Conservation (phyloP, 441 rosid genomes). For the Gossypium schwendimanii region DNA sequence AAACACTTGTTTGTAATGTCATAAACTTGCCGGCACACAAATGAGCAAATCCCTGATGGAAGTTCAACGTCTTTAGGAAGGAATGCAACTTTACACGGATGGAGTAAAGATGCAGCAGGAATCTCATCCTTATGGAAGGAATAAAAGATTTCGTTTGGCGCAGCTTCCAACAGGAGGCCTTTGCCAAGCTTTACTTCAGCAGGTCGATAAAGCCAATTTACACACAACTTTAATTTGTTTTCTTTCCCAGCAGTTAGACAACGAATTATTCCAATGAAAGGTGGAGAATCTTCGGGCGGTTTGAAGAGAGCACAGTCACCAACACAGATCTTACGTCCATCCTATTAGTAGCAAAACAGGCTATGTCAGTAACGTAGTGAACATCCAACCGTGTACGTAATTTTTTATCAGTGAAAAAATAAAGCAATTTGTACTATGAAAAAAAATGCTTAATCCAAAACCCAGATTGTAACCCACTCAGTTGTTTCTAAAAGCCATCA, state of each 20-base stretch:
- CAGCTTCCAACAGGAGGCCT: conserved; percentile 73
- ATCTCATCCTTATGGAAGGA: conserved; percentile 92
- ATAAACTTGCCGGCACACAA: conserved; percentile 80
- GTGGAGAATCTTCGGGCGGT: conserved; percentile 66
- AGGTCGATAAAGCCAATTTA: conserved; percentile 86
- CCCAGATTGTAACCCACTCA: neutral
- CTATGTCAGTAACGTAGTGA: neutral
- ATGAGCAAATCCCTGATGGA: conserved; percentile 69
- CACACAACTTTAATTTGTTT: conserved; percentile 44
- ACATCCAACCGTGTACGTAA: neutral
- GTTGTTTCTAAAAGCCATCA: neutral
- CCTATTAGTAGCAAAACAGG: conserved; percentile 35
- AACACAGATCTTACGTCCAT: conserved; percentile 70
- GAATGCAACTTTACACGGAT: conserved; percentile 86
- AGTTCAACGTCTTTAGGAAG: conserved; percentile 72
- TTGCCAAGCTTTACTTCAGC: conserved; percentile 80
- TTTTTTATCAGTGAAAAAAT: neutral
- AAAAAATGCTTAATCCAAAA: neutral
- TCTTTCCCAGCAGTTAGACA: conserved; percentile 42
- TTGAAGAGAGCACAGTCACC: conserved; percentile 93
- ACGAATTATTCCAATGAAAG: conserved; percentile 74
- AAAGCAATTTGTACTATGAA: neutral
- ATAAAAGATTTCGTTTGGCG: conserved; percentile 85
- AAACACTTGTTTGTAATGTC: conserved; percentile 63
- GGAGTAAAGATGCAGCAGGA: conserved; percentile 72